phyloP scores from a whole-genome alignment of 441 rosid species.

The Aleurites moluccanus region DNA sequence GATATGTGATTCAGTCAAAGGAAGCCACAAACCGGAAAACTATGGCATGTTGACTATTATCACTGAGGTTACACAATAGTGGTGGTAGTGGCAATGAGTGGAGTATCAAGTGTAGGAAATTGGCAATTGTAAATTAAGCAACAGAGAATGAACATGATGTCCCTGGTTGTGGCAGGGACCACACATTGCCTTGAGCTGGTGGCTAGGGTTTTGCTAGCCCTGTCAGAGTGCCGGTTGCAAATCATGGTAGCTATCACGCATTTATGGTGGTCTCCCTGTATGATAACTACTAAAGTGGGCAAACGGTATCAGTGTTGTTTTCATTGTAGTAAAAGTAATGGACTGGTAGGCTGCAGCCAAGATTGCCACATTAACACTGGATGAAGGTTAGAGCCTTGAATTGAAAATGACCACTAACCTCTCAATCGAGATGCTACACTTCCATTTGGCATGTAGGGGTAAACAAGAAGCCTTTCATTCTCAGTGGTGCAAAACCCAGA shows the following conservation, averaged over 20 bases:
- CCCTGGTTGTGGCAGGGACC: neutral
- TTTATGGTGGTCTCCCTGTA: neutral
- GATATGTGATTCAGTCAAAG: neutral
- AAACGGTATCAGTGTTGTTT: neutral
- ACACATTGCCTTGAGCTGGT: neutral
- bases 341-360: neutral
- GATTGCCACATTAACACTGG: neutral
- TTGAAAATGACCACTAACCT: slow-evolving; percentile 43
- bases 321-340: neutral
- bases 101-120: neutral
- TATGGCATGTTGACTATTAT: neutral
- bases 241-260: neutral
- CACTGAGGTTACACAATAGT: neutral
- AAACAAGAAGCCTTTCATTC: slow-evolving; percentile 85
- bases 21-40: neutral
- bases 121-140: neutral
- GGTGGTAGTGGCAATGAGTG: neutral
- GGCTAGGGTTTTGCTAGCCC: neutral
- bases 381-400: neutral
- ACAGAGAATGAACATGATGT: neutral
- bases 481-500: slow-evolving; percentile 88
- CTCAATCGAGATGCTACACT: slow-evolving; percentile 87
- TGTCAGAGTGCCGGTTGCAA: slow-evolving; percentile 5
- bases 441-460: slow-evolving; percentile 96
- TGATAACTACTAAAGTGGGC: neutral